Evolutionary conservation across 2,329 filamentous ascomycete genomes (phyloP).

Genomic region (Stachybotrys chartarum): DNA sequence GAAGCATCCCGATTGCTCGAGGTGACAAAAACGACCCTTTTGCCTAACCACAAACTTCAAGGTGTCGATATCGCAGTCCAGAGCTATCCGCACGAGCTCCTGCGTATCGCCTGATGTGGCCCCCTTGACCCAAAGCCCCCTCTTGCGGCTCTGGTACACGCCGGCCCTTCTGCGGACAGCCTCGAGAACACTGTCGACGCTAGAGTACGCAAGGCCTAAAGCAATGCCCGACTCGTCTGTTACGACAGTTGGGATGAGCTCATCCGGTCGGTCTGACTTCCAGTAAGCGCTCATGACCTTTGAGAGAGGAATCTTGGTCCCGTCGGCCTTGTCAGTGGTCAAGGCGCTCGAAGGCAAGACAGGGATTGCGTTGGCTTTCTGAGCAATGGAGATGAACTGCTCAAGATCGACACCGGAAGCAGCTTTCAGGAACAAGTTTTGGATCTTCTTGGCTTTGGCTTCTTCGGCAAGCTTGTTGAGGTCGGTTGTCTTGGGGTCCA

Average conservation of each 20-base stretch:
- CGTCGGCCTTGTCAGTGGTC: constrained; percentile 59
- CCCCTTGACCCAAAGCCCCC: constrained; percentile 94
- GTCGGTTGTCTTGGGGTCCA: constrained; percentile 37
- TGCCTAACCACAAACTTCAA: constrained; percentile 85
- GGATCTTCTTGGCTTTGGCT: constrained; percentile 36
- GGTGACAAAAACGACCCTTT: constrained; percentile 88
- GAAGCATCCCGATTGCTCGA: constrained; percentile 89
- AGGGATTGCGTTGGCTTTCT: constrained; percentile 54
- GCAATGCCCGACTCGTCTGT: constrained; percentile 80
- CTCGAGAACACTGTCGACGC: constrained; percentile 80
- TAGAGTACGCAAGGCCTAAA: constrained; percentile 90
- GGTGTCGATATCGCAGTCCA: constrained; percentile 93
- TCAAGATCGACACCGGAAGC: constrained; percentile 37
- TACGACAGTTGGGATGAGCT: constrained; percentile 82
- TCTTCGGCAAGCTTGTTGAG: constrained; percentile 36
- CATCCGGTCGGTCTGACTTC: constrained; percentile 74
- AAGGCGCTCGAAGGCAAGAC: constrained; percentile 66
- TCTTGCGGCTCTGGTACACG: constrained; percentile 93
- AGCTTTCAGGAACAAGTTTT: constrained; percentile 44
- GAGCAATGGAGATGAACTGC: constrained; percentile 38
- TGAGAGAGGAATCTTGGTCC: constrained; percentile 50
- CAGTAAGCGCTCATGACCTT: constrained; percentile 69
- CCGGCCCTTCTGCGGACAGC: constrained; percentile 71
- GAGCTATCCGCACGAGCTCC: constrained; percentile 72
- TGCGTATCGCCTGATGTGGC: constrained; percentile 92